Percentiles rank a stretch among this genome's conserved stretches.
Evolutionary conservation across 805 yeast genomes (phyloP).

Genomic region (Hanseniaspora hatyaiensis): DNA sequence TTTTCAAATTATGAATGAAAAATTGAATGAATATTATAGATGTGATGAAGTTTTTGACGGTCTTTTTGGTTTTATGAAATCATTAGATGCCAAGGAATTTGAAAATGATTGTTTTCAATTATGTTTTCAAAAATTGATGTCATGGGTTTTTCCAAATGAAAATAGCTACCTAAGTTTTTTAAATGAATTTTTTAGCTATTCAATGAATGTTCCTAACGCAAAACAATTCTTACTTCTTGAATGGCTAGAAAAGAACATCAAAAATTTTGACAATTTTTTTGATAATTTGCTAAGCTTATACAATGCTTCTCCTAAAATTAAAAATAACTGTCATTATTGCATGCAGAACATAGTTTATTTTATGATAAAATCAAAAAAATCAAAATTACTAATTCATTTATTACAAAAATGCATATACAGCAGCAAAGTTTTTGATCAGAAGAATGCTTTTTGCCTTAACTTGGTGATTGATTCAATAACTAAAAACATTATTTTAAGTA

Average conservation of each 20-base stretch:
- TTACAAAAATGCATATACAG: slow-evolving; percentile 3
- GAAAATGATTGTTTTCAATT: background rate
- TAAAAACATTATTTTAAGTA: background rate
- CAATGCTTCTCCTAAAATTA: background rate
- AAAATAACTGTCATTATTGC: background rate
- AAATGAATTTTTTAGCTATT: background rate
- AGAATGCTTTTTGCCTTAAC: background rate
- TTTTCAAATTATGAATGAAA: background rate
- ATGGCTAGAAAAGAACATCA: slow-evolving; percentile 8
- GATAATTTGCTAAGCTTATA: background rate
- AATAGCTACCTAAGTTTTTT: background rate
- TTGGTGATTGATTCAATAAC: background rate
- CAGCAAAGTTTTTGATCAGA: background rate
- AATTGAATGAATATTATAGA: background rate
- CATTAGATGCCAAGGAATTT: background rate
- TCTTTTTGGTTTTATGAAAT: background rate
- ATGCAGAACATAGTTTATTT: background rate
- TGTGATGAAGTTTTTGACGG: background rate
- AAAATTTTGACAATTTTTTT: slow-evolving; percentile 4
- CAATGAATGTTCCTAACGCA: background rate
- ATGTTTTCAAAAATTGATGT: background rate
- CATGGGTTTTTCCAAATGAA: background rate
- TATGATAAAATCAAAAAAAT: background rate
- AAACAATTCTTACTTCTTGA: background rate
- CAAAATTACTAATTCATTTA: background rate